Evolutionary conservation across 192 early-diverging fungal genomes (phyloP).

Genomic region (Linnemannia elongata): DNA sequence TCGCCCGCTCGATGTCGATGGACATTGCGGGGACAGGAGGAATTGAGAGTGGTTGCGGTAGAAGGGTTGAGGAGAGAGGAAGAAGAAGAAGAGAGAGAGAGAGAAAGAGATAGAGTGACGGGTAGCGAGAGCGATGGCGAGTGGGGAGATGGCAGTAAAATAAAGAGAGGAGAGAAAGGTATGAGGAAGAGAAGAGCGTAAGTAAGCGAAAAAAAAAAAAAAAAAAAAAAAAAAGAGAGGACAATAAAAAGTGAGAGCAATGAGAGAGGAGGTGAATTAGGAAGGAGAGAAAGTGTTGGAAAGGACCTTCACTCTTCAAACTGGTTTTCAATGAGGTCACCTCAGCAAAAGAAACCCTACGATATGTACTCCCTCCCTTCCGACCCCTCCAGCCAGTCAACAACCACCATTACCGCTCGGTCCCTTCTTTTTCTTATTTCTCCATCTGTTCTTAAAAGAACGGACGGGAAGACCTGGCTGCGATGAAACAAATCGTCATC

Average conservation of each 20-base stretch:
- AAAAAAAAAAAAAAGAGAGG: background rate
- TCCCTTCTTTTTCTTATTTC: background rate
- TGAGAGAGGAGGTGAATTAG: background rate
- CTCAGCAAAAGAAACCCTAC: too few species aligned
- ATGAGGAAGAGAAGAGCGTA: background rate
- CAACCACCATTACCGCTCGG: background rate
- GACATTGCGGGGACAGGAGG: background rate
- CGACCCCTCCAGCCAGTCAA: background rate
- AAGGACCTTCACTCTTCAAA: too few species aligned
- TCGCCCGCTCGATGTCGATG: conserved; percentile 50
- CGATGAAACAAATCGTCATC: background rate
- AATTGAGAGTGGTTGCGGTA: background rate
- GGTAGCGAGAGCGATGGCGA: background rate
- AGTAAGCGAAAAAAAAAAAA: background rate
- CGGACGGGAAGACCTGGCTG: too few species aligned
- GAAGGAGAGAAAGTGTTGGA: too few species aligned
- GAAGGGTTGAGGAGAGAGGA: background rate
- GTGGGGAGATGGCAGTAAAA: background rate
- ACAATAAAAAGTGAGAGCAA: background rate
- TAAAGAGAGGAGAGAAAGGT: conserved; percentile 4
- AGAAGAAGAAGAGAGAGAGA: background rate
- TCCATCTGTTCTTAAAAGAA: background rate
- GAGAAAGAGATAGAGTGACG: background rate
- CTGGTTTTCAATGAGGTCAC: too few species aligned
- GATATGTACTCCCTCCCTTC: too few species aligned